A percentile compares a stretch with the other conserved stretches of the same genome.
Evolutionary conservation across 768 basidiomycete species (phyloP).

Genomic region (Fistulinella prunicolor): DNA sequence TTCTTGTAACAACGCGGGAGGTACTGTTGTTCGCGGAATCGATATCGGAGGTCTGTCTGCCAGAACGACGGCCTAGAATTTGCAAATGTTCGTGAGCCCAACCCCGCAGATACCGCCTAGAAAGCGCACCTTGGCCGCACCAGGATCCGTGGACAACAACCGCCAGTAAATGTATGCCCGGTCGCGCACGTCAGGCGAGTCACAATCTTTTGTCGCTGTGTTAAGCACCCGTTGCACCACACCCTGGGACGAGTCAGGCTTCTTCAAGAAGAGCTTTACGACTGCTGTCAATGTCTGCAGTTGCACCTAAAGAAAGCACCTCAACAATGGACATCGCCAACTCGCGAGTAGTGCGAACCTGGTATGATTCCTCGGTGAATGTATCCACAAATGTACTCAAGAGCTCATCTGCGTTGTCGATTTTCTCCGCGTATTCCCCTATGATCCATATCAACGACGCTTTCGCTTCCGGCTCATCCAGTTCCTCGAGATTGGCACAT

Average conservation of each 20-base stretch:
- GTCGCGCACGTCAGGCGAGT: constrained; percentile 95
- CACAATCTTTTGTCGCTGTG: constrained; percentile 95
- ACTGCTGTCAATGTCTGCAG: constrained; percentile 88
- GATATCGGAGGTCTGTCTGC: constrained; percentile 92
- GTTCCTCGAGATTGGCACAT: constrained; percentile 91
- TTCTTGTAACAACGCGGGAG: constrained; percentile 86
- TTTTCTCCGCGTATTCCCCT: constrained; percentile 96
- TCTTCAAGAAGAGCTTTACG: constrained; percentile 94
- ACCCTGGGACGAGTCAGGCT: constrained; percentile 88
- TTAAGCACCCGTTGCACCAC: constrained; percentile 90
- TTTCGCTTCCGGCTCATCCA: constrained; percentile 98
- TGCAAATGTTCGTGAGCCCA: not conserved
- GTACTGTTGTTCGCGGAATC: constrained; percentile 86
- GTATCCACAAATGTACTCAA: constrained; percentile 86
- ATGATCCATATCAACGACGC: constrained; percentile 99
- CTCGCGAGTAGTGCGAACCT: constrained; percentile 41
- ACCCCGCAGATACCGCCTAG: not conserved
- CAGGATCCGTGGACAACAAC: constrained; percentile 89
- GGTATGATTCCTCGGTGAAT: constrained; percentile 92
- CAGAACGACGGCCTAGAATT: constrained; percentile 74
- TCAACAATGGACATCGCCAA: not conserved
- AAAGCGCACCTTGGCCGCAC: constrained; percentile 80
- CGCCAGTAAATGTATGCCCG: constrained; percentile 99
- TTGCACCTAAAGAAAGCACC: constrained; percentile 49
- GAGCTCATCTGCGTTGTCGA: constrained; percentile 94